Evolutionary conservation across 805 yeast genomes (phyloP).

Genomic region (Yarrowia sp.): DNA sequence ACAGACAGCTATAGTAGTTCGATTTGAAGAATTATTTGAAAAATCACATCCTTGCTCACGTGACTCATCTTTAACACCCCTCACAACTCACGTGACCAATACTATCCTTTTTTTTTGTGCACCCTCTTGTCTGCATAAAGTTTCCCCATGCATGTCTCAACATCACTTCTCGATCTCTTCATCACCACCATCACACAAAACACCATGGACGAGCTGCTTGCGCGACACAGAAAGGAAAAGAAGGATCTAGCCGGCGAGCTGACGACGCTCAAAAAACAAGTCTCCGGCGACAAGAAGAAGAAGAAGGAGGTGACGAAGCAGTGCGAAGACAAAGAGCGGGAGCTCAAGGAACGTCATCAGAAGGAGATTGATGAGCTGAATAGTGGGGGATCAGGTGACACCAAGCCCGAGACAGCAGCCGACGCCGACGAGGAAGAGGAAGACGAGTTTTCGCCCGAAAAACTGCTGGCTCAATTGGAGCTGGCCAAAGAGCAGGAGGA

Average conservation of each 20-base stretch:
- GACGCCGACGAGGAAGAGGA: slow-evolving; percentile 50
- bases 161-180: background rate
- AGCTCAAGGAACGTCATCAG: slow-evolving; percentile 61
- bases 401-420: slow-evolving; percentile 40
- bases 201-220: slow-evolving; percentile 53
- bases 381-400: background rate
- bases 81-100: background rate
- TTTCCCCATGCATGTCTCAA: background rate
- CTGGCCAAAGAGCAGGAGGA: slow-evolving; percentile 48
- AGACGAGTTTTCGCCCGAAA: slow-evolving; percentile 69
- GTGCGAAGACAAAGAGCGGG: slow-evolving; percentile 66
- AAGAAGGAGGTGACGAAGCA: slow-evolving; percentile 68
- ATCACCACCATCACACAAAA: background rate
- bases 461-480: slow-evolving; percentile 65
- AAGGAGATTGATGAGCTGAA: slow-evolving; percentile 54
- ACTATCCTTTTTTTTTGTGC: background rate
- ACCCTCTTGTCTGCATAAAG: background rate
- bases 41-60: too few relatives aligned
- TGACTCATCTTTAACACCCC: background rate
- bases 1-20: background rate
- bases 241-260: slow-evolving; percentile 69
- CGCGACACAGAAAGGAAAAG: slow-evolving; percentile 72
- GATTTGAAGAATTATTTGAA: too few relatives aligned
- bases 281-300: slow-evolving; percentile 63
- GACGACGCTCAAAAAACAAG: slow-evolving; percentile 82